A percentile compares a stretch with the other conserved stretches of the same genome.
Evolutionary conservation across 331 rosid genomes (phyloP).

Genomic region (Quercus phellos): DNA sequence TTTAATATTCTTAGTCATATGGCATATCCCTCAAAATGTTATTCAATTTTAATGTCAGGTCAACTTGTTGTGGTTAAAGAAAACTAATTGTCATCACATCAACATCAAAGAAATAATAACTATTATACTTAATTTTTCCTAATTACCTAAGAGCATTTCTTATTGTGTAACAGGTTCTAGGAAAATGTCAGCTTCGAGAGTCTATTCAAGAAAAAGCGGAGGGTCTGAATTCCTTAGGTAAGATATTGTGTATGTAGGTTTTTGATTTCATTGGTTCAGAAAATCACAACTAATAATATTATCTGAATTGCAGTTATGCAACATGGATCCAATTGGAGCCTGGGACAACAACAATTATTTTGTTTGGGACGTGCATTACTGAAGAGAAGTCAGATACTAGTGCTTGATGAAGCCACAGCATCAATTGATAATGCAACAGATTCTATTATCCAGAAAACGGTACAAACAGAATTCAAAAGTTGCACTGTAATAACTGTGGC

Average conservation of each 20-base stretch:
- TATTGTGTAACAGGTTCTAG: not conserved
- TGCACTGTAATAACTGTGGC: not conserved
- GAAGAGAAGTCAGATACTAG: not conserved
- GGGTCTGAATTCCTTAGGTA: conserved; percentile 24
- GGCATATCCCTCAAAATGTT: too few species aligned
- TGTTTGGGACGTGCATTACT: conserved; percentile 27
- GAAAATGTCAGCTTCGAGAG: not conserved
- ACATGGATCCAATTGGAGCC: conserved; percentile 32
- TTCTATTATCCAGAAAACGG: not conserved
- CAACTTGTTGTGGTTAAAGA: too few species aligned
- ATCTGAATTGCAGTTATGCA: conserved; percentile 9
- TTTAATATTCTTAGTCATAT: too few species aligned
- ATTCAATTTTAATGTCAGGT: too few species aligned
- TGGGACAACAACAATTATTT: conserved; percentile 24
- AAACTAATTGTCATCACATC: too few species aligned
- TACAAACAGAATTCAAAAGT: not conserved
- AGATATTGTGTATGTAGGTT: not conserved
- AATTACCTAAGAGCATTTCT: not conserved
- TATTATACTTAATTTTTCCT: too few species aligned
- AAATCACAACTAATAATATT: not conserved
- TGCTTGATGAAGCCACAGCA: not conserved
- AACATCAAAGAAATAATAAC: too few species aligned
- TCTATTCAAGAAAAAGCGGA: conserved; percentile 10
- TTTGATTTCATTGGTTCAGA: not conserved
- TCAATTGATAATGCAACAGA: not conserved